Percentiles rank a stretch among this genome's conserved stretches.
Conservation (phyloP, 768 basidiomycete genomes). For the Lactarius sp. region DNA sequence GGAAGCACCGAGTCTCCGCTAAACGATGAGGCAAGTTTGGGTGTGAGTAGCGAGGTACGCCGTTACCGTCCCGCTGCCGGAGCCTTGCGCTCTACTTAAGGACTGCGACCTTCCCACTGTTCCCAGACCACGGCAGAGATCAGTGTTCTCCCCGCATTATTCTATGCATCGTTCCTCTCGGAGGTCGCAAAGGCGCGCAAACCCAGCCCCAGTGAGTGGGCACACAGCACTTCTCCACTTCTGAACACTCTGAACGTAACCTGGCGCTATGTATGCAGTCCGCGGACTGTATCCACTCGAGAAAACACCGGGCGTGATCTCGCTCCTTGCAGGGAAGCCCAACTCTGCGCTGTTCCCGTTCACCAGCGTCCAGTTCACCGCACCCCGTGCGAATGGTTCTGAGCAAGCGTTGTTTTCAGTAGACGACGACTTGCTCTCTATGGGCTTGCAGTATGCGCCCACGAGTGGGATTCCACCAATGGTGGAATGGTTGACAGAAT, state of each 20-base stretch:
- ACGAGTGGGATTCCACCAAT: slow-evolving; percentile 66
- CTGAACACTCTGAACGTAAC: not conserved
- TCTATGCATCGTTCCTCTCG: slow-evolving; percentile 60
- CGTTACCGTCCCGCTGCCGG: not conserved
- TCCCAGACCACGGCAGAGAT: not conserved
- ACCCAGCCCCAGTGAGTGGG: slow-evolving; percentile 49
- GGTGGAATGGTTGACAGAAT: slow-evolving; percentile 58
- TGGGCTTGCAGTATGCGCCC: slow-evolving; percentile 72
- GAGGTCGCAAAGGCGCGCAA: slow-evolving; percentile 53
- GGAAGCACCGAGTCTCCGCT: not conserved
- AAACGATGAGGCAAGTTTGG: not conserved
- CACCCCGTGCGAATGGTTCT: slow-evolving; percentile 44
- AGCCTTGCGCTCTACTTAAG: not conserved
- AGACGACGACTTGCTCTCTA: slow-evolving; percentile 52
- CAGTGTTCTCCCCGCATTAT: slow-evolving; percentile 43
- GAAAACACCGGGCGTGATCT: slow-evolving; percentile 68
- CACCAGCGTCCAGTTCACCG: slow-evolving; percentile 65
- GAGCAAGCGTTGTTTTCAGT: slow-evolving; percentile 50
- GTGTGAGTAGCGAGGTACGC: not conserved
- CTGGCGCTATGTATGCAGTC: slow-evolving; percentile 34
- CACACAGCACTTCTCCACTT: not conserved
- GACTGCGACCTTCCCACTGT: not conserved
- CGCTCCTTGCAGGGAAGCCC: slow-evolving; percentile 87
- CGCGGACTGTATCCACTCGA: slow-evolving; percentile 75
- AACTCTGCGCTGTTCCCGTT: slow-evolving; percentile 91